Evolutionary conservation across 805 yeast species (phyloP).

Genomic region (Candida nonsorbophila): DNA sequence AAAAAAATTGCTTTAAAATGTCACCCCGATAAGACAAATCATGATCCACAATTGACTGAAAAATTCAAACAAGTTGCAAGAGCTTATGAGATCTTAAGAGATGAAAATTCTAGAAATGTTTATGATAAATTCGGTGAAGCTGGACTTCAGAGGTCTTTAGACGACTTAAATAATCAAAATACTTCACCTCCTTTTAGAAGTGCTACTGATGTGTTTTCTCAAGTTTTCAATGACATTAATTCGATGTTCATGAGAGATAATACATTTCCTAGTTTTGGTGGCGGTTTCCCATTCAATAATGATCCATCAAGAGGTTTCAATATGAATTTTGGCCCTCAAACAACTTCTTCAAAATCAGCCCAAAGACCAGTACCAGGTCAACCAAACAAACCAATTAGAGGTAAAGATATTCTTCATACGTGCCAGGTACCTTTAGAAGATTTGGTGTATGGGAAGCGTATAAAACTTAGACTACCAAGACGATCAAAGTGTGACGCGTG

Average conservation of each 20-base stretch:
- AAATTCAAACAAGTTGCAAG: slow-evolving; percentile 57
- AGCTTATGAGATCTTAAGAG: slow-evolving; percentile 61
- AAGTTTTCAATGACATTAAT: slow-evolving; percentile 30
- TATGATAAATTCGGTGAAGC: slow-evolving; percentile 52
- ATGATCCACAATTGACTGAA: slow-evolving; percentile 44
- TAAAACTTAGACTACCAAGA: slow-evolving; percentile 51
- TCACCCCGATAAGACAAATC: slow-evolving; percentile 64
- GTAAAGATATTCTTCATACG: slow-evolving; percentile 54
- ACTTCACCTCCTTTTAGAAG: slow-evolving; percentile 4
- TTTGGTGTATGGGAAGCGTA: slow-evolving; percentile 51
- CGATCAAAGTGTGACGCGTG: slow-evolving; percentile 47
- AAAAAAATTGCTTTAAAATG: slow-evolving; percentile 40
- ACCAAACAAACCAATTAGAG: slow-evolving; percentile 22
- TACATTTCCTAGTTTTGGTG: slow-evolving; percentile 4
- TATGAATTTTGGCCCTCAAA: too few relatives aligned
- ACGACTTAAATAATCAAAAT: slow-evolving; percentile 2
- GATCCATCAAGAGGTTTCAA: too few relatives aligned
- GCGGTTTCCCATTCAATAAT: slow-evolving; percentile 5
- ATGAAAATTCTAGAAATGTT: slow-evolving; percentile 36
- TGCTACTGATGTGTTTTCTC: slow-evolving; percentile 29
- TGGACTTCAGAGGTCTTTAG: slow-evolving; percentile 28
- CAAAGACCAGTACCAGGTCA: slow-evolving; percentile 17
- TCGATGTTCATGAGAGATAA: slow-evolving; percentile 14
- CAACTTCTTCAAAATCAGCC: too few relatives aligned
- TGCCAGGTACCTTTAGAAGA: slow-evolving; percentile 50